These are phyloP conservation scores for Diaporthe sp. DNA, from an alignment of 2,329 filamentous ascomycete species.

Conservation along the genomic window DNA sequence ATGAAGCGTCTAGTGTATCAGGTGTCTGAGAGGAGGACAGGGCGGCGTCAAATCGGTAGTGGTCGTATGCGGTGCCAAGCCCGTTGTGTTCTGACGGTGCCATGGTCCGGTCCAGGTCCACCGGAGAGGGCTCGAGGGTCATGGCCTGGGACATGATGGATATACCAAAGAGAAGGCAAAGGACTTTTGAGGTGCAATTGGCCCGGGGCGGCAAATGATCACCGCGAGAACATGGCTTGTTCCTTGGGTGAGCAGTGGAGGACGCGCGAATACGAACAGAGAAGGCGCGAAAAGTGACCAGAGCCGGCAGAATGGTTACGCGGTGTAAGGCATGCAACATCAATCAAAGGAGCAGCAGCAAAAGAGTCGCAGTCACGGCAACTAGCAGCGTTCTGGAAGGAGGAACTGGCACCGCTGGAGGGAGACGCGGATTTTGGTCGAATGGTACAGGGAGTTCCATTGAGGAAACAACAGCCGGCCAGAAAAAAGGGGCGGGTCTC, in stretches of 20 bases:
- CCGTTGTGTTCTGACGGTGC: constrained; percentile 25
- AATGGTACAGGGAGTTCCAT: constrained; percentile 31
- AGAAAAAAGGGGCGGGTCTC: constrained; percentile 31
- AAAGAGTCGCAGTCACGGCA: neutral
- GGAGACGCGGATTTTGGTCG: constrained; percentile 15
- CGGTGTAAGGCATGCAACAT: constrained; percentile 29
- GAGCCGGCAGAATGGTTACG: constrained; percentile 27
- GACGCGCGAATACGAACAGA: constrained; percentile 7
- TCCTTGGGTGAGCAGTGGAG: constrained; percentile 11
- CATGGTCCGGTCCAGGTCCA: constrained; percentile 31
- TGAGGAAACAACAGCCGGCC: constrained; percentile 28
- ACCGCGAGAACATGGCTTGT: constrained; percentile 33
- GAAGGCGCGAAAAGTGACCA: constrained; percentile 24
- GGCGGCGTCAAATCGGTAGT: constrained; percentile 33
- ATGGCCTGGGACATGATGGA: constrained; percentile 32
- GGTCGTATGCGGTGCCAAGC: constrained; percentile 33
- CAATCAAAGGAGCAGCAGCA: constrained; percentile 25
- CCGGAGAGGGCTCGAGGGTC: constrained; percentile 26
- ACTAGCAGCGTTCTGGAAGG: constrained; percentile 17
- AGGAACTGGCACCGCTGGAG: constrained; percentile 23
- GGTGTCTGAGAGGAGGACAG: constrained; percentile 31
- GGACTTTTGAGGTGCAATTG: constrained; percentile 25
- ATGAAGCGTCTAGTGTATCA: constrained; percentile 37
- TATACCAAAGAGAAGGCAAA: constrained; percentile 29
- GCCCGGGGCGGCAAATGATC: constrained; percentile 30